phyloP scores from a whole-genome alignment of 257 asterid species.

The Solanum virginianum region DNA sequence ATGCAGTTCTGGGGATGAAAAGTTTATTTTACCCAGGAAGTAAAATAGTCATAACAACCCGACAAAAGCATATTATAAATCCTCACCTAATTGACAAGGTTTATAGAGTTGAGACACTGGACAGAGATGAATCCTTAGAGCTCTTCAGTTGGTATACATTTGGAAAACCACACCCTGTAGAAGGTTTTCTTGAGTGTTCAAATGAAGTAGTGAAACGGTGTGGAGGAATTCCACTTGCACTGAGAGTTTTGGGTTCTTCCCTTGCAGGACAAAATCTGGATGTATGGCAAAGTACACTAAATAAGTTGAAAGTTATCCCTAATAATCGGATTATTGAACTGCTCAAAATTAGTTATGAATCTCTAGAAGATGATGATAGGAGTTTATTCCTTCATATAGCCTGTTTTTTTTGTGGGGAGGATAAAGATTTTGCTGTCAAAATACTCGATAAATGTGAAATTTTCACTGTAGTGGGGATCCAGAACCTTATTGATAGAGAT shows the following conservation, averaged over 20 bases:
- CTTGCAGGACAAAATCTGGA: not conserved
- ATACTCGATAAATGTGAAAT: not conserved
- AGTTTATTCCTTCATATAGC: not conserved
- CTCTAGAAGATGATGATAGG: constrained; percentile 1
- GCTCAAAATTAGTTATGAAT: not conserved
- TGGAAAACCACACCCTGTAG: not conserved
- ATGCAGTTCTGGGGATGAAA: constrained; percentile 5
- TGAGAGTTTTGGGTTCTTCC: constrained; percentile 3
- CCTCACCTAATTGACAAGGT: not conserved
- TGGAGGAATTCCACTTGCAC: not conserved
- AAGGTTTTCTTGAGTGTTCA: not conserved
- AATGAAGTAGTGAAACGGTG: not conserved
- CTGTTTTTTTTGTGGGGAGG: not conserved
- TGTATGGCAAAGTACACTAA: not conserved
- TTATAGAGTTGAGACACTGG: not conserved
- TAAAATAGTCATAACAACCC: not conserved
- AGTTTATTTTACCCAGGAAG: constrained; percentile 3
- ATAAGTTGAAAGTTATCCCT: constrained; percentile 1
- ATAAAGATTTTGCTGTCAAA: not conserved
- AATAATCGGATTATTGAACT: not conserved
- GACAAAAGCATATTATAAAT: not conserved
- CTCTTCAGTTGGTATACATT: not conserved
- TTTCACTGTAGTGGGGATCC: not conserved
- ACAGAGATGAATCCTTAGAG: not conserved
- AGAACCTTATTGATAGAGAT: not conserved